Evolutionary conservation across 148 eudicot genomes (phyloP), one percentile per base, ranked within the genome.

Genomic region (Cornus suecica): DNA sequence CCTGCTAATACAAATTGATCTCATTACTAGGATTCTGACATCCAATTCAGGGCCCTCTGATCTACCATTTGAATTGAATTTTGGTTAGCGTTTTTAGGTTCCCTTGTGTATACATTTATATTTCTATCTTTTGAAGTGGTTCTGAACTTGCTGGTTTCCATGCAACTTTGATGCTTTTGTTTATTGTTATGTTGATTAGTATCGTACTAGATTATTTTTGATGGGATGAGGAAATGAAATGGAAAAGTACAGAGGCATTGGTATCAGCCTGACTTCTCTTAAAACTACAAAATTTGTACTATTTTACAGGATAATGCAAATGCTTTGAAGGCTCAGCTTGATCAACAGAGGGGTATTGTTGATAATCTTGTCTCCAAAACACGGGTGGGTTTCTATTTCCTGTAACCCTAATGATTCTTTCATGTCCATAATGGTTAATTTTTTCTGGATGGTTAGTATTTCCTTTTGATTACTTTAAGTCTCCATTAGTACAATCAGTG

Each of bases 291-390:
- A 10, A 22, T 75, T 29, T 68, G 67, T 30, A 24, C 52, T 26
- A 68, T 79, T 30, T 73, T 81, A 65, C 87, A 96, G 99, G 99
- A 96, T 67, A 96, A 87, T 85, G 99, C 98, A 54, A 93, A 71
- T 82, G 81, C 91, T 77, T 70, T 96, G 85, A 93, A 79, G 88
- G 69, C 91, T 77, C 99, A 96, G 81, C 99, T 96, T 73, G 98
- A 91, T 81, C 99, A 93, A 80, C 99, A 96, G 83, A 96, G 87
- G 83, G 37, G 79, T 73, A 82, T 93, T 64, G 99, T 90, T 77
- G 97, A 91, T 32, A 91, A 81, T 80, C 99, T 96, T 66, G 97
- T 96, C 80, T 90, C 97, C 25, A 96, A 96, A 80, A 96, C 98
- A 61, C 87, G 90, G 94, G 99, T 93, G 56, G 74, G 89, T 83